Evolutionary conservation across 495 filamentous ascomycete genomes (phyloP), one percentile per base, ranked within the genome.

Genomic region (Filosporella fistucella): DNA sequence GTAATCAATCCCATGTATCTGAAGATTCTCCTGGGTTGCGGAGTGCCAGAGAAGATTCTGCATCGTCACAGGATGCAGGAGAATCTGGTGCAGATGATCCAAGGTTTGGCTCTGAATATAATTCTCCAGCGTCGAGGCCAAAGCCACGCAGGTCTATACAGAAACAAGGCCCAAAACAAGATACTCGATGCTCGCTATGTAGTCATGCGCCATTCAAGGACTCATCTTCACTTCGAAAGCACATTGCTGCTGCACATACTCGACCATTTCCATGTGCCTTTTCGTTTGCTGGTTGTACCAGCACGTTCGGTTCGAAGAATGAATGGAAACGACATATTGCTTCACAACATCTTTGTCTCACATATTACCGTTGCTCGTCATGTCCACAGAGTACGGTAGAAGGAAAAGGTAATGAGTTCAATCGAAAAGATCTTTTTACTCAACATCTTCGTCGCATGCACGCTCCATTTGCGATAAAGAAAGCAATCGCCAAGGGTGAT

Each of bases 311-410:
- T 9, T 90, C 86, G 28, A 97, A 97, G 61, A 97, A 96, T 57
- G 93, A 98, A 62, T 98, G 91, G 91, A 94, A 96, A 63, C 82
- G 93, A 0, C 93, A 98, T 64, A 84, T 96, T 51, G 76, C 77
- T 22, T 91, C 88, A 2, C 87, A 96, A 56, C 93, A 98, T 62
- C 70, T 98, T 47, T 87, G 85, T 47, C 70, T 91, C 14, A 82
- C 82, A 30, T 90, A 84, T 64, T 98, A 88, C 64, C 81, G 87
- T 29, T 98, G 93, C 63, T 77, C 75, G 16, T 81, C 91, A 20
- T 79, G 87, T 26, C 79, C 78, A 4, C 72, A 76, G 17, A 86
- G 82, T 59, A 78, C 70, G 28, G 64, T 67, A 2, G 75, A 78
- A 43, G 74, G 76, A 22, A 80, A 78, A 46, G 75, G 74, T 1